Percentiles rank a stretch among this genome's conserved stretches.
These are phyloP conservation scores for Monosporascus cannonballus DNA, from an alignment of 2,329 filamentous ascomycete species.

Conservation along the genomic window DNA sequence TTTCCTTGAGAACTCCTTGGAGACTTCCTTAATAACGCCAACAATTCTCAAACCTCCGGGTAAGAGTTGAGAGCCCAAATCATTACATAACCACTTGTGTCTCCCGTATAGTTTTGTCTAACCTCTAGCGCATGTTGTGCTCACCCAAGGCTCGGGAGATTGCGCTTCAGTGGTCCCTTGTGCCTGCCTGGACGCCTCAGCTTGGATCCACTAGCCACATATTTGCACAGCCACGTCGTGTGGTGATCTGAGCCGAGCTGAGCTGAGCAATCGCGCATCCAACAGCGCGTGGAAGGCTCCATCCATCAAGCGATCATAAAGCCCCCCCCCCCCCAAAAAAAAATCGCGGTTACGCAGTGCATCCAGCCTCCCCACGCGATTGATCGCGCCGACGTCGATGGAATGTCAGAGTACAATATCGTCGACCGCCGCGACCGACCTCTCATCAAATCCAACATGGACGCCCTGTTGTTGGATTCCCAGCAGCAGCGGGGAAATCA, in stretches of 20 bases:
- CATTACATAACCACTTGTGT: too few relatives aligned
- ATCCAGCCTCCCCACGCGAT: not conserved
- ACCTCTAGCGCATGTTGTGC: too few relatives aligned
- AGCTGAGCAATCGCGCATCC: too few relatives aligned
- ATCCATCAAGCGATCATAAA: slow-evolving; percentile 1
- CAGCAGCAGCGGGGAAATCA: slow-evolving; percentile 21
- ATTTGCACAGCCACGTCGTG: too few relatives aligned
- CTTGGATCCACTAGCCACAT: not conserved
- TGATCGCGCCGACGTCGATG: not conserved
- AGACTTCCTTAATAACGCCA: too few relatives aligned
- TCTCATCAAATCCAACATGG: slow-evolving; percentile 15
- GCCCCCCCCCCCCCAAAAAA: not conserved
- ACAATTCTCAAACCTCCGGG: too few relatives aligned
- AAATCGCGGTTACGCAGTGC: not conserved
- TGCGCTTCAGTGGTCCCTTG: not conserved
- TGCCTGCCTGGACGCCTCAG: not conserved
- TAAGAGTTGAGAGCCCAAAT: too few relatives aligned
- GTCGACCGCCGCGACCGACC: not conserved
- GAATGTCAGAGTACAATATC: not conserved
- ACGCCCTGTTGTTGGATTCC: slow-evolving; percentile 25
- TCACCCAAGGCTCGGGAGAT: too few relatives aligned
- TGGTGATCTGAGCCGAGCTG: too few relatives aligned
- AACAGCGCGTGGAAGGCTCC: not conserved
- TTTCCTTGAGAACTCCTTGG: too few relatives aligned
- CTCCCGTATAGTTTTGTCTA: too few relatives aligned